Conservation (phyloP, 495 filamentous ascomycete genomes). For the Cairneyella variabilis region DNA sequence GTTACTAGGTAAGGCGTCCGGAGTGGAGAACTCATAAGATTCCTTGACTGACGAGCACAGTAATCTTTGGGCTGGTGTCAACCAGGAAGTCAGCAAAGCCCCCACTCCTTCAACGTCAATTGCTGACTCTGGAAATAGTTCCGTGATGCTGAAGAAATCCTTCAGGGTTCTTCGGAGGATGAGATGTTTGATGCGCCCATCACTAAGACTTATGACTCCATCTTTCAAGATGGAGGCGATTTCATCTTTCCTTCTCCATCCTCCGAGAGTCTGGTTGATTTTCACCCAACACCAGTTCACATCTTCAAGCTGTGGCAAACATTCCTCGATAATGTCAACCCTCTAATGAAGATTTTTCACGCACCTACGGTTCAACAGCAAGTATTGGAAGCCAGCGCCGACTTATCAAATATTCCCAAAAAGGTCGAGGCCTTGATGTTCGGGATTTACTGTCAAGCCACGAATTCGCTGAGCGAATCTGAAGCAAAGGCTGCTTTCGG, state of each 20-base stretch:
- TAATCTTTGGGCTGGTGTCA: slow-evolving; percentile 5
- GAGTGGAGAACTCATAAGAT: not conserved
- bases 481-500: slow-evolving; percentile 41
- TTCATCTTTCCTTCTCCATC: slow-evolving; percentile 7
- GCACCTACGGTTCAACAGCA: slow-evolving; percentile 47
- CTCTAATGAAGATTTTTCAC: slow-evolving; percentile 51
- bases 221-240: slow-evolving; percentile 4
- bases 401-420: slow-evolving; percentile 37
- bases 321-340: slow-evolving; percentile 48
- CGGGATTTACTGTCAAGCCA: slow-evolving; percentile 42
- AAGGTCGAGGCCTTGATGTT: slow-evolving; percentile 47
- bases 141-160: slow-evolving; percentile 12
- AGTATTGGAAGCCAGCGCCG: slow-evolving; percentile 42
- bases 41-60: not conserved
- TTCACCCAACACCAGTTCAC: slow-evolving; percentile 22
- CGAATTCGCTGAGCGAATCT: slow-evolving; percentile 34
- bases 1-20: slow-evolving; percentile 6
- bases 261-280: not conserved
- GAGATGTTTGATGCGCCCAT: slow-evolving; percentile 11
- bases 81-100: not conserved
- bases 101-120: not conserved
- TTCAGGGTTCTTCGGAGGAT: slow-evolving; percentile 21
- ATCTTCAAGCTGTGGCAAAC: slow-evolving; percentile 41
- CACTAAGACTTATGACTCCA: slow-evolving; percentile 4
- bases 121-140: slow-evolving; percentile 6